Conservation (phyloP, 768 basidiomycete genomes). For the Suillus luteus region DNA sequence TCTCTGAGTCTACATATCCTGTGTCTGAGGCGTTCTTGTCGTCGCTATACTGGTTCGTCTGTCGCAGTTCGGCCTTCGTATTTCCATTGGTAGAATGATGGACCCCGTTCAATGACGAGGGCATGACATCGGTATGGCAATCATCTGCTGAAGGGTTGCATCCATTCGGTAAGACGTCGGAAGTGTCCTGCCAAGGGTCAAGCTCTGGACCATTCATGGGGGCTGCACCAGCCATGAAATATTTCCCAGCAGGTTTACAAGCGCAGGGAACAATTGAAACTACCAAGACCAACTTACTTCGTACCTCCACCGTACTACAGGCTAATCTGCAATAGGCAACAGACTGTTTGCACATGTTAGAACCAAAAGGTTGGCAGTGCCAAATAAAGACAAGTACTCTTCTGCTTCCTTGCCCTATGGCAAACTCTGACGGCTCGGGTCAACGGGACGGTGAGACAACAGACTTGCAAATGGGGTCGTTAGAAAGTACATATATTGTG, state of each 20-base stretch:
- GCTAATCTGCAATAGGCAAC: neutral
- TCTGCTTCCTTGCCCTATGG: too few relatives aligned
- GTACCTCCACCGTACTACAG: neutral
- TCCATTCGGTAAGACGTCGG: neutral
- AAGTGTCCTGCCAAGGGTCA: neutral
- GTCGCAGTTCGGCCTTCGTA: conserved; percentile 5
- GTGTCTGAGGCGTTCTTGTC: conserved; percentile 13
- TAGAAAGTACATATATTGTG: too few relatives aligned
- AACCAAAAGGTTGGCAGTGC: neutral
- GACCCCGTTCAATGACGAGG: neutral
- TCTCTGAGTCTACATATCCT: conserved; percentile 15
- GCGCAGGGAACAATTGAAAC: neutral
- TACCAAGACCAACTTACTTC: neutral
- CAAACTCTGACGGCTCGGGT: too few relatives aligned
- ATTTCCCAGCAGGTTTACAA: neutral
- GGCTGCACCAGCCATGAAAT: neutral
- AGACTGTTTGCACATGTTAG: conserved; percentile 3
- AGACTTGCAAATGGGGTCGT: too few relatives aligned
- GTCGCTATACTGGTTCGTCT: neutral
- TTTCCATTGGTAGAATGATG: conserved; percentile 23
- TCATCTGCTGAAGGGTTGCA: neutral
- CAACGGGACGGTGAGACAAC: too few relatives aligned
- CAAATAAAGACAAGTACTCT: neutral
- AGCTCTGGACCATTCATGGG: neutral
- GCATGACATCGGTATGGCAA: neutral